Percentiles rank a stretch among this genome's conserved stretches.
Conservation (phyloP, 257 asterid species). For the Asclepias syriaca region DNA sequence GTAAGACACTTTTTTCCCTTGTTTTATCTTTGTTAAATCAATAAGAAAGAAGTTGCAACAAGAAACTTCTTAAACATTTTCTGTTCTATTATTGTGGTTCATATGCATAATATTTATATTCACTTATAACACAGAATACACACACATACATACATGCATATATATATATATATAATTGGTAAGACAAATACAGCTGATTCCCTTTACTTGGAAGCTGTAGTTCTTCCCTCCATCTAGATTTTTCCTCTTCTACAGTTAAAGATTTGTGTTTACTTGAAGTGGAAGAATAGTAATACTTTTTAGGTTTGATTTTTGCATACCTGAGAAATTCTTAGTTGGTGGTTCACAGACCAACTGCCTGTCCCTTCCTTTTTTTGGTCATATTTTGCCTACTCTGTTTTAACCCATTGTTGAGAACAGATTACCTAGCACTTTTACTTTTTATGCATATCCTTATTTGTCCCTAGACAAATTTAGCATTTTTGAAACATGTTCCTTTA, state of each 20-base stretch:
- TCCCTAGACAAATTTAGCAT: too few relatives aligned
- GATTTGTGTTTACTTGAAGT: conserved; percentile 14
- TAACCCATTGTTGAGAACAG: conserved; percentile 17
- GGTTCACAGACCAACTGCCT: conserved; percentile 21
- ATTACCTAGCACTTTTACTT: conserved; percentile 23
- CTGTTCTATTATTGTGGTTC: not conserved
- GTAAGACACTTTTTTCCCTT: not conserved
- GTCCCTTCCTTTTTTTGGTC: conserved; percentile 7
- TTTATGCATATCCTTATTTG: not conserved
- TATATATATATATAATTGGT: not conserved
- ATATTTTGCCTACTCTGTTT: conserved; percentile 14
- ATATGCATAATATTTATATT: not conserved
- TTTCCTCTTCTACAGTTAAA: not conserved
- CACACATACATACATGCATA: too few relatives aligned
- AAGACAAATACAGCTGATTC: not conserved
- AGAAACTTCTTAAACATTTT: not conserved
- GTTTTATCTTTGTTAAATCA: not conserved
- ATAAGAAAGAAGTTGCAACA: not conserved
- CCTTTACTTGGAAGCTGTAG: conserved; percentile 10
- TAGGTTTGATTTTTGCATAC: conserved; percentile 20
- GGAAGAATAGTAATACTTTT: conserved; percentile 13
- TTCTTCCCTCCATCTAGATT: not conserved
- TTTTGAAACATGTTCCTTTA: too few relatives aligned
- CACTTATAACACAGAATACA: not conserved
- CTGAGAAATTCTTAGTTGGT: conserved; percentile 13